Evolutionary conservation across 371 early-diverging fungal species (phyloP).

Genomic region (Zancudomyces culisetae): DNA sequence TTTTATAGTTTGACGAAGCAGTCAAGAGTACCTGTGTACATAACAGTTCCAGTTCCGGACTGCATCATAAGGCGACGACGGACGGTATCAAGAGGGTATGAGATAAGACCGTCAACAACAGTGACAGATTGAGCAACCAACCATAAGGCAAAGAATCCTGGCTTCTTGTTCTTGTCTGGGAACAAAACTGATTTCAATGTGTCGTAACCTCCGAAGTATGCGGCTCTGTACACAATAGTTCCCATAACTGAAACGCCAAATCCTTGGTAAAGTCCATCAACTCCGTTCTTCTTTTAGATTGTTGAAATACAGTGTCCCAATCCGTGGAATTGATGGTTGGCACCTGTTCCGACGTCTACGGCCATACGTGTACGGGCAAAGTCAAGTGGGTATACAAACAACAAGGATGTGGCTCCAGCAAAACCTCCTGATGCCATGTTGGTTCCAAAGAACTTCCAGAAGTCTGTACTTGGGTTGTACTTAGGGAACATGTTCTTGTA

Average conservation of each 20-base stretch:
- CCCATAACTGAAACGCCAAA: slow-evolving; percentile 66
- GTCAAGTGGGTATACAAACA: slow-evolving; percentile 54
- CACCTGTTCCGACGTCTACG: slow-evolving; percentile 43
- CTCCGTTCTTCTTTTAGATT: slow-evolving; percentile 61
- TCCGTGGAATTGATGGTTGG: slow-evolving; percentile 66
- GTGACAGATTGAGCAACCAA: slow-evolving; percentile 29
- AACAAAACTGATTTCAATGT: slow-evolving; percentile 43
- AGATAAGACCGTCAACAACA: slow-evolving; percentile 28
- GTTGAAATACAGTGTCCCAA: slow-evolving; percentile 40
- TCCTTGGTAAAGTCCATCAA: slow-evolving; percentile 75
- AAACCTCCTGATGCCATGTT: slow-evolving; percentile 61
- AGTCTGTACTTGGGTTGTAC: slow-evolving; percentile 44
- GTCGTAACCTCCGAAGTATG: slow-evolving; percentile 69
- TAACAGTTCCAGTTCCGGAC: slow-evolving; percentile 45
- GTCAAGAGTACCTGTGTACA: slow-evolving; percentile 50
- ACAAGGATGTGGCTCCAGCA: slow-evolving; percentile 54
- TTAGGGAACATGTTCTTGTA: slow-evolving; percentile 51
- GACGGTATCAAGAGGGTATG: slow-evolving; percentile 31
- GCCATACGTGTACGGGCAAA: slow-evolving; percentile 64
- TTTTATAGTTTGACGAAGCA: slow-evolving; percentile 42
- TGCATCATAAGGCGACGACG: slow-evolving; percentile 49
- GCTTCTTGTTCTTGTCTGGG: slow-evolving; percentile 20
- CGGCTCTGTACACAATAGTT: slow-evolving; percentile 72
- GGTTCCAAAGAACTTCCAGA: slow-evolving; percentile 49
- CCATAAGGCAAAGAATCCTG: slow-evolving; percentile 26